Evolutionary conservation across 2,329 filamentous ascomycete species (phyloP).

Genomic region (Alternaria sp.): DNA sequence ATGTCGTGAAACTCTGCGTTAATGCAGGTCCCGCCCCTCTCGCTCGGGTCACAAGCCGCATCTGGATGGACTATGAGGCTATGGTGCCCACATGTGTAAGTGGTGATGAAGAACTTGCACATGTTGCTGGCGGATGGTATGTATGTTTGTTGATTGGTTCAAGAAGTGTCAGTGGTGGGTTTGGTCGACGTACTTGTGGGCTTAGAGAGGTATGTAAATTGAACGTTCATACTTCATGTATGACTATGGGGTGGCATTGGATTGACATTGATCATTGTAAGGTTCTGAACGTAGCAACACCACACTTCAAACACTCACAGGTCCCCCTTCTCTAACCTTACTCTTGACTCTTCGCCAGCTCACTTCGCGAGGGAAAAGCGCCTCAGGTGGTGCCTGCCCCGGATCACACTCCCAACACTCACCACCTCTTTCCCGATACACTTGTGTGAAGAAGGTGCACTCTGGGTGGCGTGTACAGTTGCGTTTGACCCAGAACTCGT

Average conservation of each 20-base stretch:
- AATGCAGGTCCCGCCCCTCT: not conserved
- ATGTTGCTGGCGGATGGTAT: not conserved
- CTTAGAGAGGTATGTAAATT: not conserved
- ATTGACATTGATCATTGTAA: not conserved
- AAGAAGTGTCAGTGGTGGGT: not conserved
- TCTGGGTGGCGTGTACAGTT: slow-evolving; percentile 21
- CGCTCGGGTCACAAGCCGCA: not conserved
- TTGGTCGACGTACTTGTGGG: not conserved
- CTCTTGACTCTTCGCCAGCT: slow-evolving; percentile 22
- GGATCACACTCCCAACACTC: slow-evolving; percentile 34
- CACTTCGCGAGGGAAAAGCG: slow-evolving; percentile 26
- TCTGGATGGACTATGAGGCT: not conserved
- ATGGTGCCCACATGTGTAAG: not conserved
- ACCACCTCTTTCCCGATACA: slow-evolving; percentile 25
- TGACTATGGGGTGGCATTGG: not conserved
- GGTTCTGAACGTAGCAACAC: not conserved
- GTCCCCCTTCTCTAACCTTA: not conserved
- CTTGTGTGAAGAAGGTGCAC: slow-evolving; percentile 22
- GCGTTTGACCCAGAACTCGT: slow-evolving; percentile 26
- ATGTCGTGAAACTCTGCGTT: not conserved
- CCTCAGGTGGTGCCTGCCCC: slow-evolving; percentile 28
- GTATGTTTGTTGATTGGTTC: not conserved
- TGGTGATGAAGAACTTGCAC: not conserved
- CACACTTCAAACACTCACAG: slow-evolving; percentile 4
- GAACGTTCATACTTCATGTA: not conserved